A percentile compares a stretch with the other conserved stretches of the same genome.
These are phyloP conservation scores for Smallanthus sonchifolius DNA, from an alignment of 129 eudicot genomes.

Conservation along the genomic window DNA sequence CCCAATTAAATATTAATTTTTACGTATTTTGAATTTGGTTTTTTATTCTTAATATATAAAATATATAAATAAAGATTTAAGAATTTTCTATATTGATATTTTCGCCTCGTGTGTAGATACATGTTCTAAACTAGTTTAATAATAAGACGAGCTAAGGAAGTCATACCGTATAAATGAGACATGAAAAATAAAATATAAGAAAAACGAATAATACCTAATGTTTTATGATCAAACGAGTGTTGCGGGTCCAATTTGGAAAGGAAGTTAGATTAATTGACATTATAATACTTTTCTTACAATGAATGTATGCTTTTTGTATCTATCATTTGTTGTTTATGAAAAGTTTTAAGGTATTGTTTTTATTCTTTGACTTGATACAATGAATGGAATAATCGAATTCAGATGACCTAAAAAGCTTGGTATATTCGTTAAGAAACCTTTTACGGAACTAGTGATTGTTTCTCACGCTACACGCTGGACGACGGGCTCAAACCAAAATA, in stretches of 20 bases:
- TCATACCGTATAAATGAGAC: not conserved
- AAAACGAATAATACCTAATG: slow-evolving; percentile 14
- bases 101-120: too few species aligned
- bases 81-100: too few species aligned
- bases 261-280: slow-evolving; percentile 14
- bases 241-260: slow-evolving; percentile 4
- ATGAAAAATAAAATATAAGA: not conserved
- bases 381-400: slow-evolving; percentile 5
- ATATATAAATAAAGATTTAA: too few species aligned
- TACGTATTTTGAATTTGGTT: too few species aligned
- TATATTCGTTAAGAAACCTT: not conserved
- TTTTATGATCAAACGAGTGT: not conserved
- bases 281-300: not conserved
- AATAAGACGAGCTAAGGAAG: too few species aligned
- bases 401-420: not conserved
- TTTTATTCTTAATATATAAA: too few species aligned
- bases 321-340: slow-evolving; percentile 3
- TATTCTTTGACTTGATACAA: not conserved
- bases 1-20: too few species aligned
- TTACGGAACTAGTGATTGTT: too few species aligned
- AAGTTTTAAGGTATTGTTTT: not conserved
- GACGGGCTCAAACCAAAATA: too few species aligned
- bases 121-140: too few species aligned
- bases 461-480: too few species aligned
- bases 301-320: slow-evolving; percentile 4